Evolutionary conservation across 2,329 filamentous ascomycete genomes (phyloP).

Genomic region (Scedosporium boydii): DNA sequence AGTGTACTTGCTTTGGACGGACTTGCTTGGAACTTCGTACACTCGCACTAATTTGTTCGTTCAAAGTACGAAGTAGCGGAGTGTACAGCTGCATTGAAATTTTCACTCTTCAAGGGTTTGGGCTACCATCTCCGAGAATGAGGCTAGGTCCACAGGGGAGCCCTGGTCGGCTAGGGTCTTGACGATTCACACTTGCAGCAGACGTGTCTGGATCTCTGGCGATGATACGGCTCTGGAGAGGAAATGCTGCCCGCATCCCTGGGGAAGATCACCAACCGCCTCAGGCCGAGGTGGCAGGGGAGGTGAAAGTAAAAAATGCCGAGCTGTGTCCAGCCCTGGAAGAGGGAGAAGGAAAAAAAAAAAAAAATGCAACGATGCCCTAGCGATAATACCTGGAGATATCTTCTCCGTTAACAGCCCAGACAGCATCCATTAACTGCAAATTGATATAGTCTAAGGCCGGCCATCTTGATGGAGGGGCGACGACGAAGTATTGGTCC

Average conservation of each 20-base stretch:
- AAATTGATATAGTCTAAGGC: too few species aligned
- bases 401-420: too few species aligned
- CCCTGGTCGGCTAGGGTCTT: background rate
- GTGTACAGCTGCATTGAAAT: background rate
- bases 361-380: too few species aligned
- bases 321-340: background rate
- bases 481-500: too few species aligned
- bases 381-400: too few species aligned
- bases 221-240: background rate
- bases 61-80: too few species aligned
- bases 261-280: background rate
- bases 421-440: too few species aligned
- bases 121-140: background rate
- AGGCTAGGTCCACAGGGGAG: background rate
- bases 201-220: background rate
- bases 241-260: background rate
- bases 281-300: background rate
- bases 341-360: background rate
- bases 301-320: background rate
- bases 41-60: too few species aligned
- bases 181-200: background rate
- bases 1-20: too few species aligned
- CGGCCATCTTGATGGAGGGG: too few species aligned
- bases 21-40: too few species aligned
- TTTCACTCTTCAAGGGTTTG: background rate